Evolutionary conservation across 352 stramenopile genomes (phyloP).

Genomic region (Globisporangium perplexum): DNA sequence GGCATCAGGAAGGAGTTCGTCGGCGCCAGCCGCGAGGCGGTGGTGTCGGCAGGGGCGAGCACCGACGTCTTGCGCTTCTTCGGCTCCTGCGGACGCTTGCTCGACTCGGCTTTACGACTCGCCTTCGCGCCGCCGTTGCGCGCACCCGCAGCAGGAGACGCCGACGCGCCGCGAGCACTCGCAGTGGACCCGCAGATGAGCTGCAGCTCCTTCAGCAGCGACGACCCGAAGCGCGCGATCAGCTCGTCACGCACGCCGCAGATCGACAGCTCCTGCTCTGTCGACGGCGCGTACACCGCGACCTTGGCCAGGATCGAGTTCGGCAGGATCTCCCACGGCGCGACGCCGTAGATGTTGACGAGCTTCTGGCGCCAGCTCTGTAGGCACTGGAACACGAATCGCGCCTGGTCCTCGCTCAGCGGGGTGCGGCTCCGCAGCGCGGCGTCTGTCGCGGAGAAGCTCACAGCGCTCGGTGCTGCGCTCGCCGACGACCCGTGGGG

Average conservation of each 20-base stretch:
- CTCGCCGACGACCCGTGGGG: neutral
- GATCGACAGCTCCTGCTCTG: constrained; percentile 42
- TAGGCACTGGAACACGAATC: constrained; percentile 59
- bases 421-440: constrained; percentile 14
- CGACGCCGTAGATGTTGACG: constrained; percentile 62
- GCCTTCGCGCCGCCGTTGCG: constrained; percentile 1
- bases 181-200: constrained; percentile 13
- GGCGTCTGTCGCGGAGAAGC: neutral
- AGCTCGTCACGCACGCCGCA: constrained; percentile 45
- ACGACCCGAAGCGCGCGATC: constrained; percentile 53
- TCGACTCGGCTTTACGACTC: constrained; percentile 8
- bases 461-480: neutral
- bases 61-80: constrained; percentile 15
- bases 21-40: constrained; percentile 18
- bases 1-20: constrained; percentile 7
- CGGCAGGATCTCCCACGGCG: constrained; percentile 67
- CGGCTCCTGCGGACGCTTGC: constrained; percentile 6
- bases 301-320: constrained; percentile 73
- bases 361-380: constrained; percentile 78
- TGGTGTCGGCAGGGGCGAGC: neutral
- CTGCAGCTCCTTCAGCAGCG: constrained; percentile 50
- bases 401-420: constrained; percentile 53
- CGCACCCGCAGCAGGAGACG: neutral
- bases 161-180: constrained; percentile 4
- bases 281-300: constrained; percentile 48